A percentile compares a stretch with the other conserved stretches of the same genome.
These are phyloP conservation scores for Vararia minispora DNA, from an alignment of 768 basidiomycete species.

Conservation along the genomic window DNA sequence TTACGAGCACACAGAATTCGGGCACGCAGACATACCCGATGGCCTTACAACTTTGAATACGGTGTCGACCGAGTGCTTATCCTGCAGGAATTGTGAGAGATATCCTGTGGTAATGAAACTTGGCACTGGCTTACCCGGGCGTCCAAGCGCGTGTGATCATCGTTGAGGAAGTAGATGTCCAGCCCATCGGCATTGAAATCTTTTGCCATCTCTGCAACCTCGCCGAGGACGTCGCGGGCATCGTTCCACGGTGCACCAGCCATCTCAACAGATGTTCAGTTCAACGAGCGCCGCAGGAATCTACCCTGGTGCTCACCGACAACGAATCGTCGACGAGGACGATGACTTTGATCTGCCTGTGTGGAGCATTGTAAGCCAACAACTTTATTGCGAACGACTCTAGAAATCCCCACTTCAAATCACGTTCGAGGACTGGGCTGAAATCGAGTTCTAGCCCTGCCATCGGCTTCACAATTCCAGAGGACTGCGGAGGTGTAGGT, in stretches of 20 bases:
- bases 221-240: constrained; percentile 30
- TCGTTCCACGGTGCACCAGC: constrained; percentile 28
- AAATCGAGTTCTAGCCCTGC: constrained; percentile 1
- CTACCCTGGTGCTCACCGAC: constrained; percentile 18
- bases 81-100: constrained; percentile 1
- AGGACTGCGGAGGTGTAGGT: not conserved
- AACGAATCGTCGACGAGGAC: constrained; percentile 30
- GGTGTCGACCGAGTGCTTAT: constrained; percentile 2
- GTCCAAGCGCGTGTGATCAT: constrained; percentile 4
- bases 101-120: constrained; percentile 13
- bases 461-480: not conserved
- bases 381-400: constrained; percentile 1
- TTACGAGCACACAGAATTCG: constrained; percentile 3
- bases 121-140: constrained; percentile 18
- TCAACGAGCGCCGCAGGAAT: not conserved
- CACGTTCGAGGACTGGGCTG: not conserved
- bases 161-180: constrained; percentile 34
- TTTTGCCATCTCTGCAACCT: constrained; percentile 26
- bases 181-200: constrained; percentile 26
- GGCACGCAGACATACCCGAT: not conserved
- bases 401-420: not conserved
- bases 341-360: constrained; percentile 31
- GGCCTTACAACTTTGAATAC: constrained; percentile 8
- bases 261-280: constrained; percentile 21
- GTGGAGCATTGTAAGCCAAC: not conserved